Base-by-base conservation (phyloP, 176 grass and related monocot genomes). In the Neostapfia colusana region DNA sequence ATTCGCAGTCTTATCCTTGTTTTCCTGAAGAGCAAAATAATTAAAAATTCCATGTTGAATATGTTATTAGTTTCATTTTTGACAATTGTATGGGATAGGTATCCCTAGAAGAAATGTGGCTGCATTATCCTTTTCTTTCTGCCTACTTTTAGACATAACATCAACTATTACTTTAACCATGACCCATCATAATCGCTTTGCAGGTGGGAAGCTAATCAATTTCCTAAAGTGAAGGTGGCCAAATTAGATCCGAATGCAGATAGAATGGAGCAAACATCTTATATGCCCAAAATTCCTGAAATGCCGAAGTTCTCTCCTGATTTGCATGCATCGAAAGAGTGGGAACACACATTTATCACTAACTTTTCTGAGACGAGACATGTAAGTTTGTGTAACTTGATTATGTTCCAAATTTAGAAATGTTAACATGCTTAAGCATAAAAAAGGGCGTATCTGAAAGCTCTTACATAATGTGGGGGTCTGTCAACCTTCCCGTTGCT, bases 131-230 rank as follows among this genome's bases (percentile, higher is more conserved):
- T 48, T 11, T 56, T 59, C 8, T 6, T 48, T 60, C 17, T 43
- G 2, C 43, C 13, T 56, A 3, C 3, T 43, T 39, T 25, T 24
- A 46, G 66, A 49, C 14, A 76, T 20, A 14, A 28, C 40, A 79
- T 65, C 26, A 14, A 49, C 8, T 38, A 56, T 57, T 65, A 39
- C 8, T 60, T 77, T 57, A 42, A 48, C 18, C 2, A 40, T 67
- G 39, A 48, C 21, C 8, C 0, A 28, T 38, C 23, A 23, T 65
- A 35, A 40, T 57, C 23, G 20, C 59, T 76, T 83, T 85, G 15
- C 67, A 98, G 91, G 91, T 94, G 91, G 89, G 91, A 98, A 72
- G 89, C 95, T 77, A 81, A 80, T 63, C 89, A 98, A 83, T 83
- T 94, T 72, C 95, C 91, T 75, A 87, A 80, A 79, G 88, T 98